These are phyloP conservation scores for Dryas alaskensis DNA, from an alignment of 306 rosid genomes.

Conservation along the genomic window DNA sequence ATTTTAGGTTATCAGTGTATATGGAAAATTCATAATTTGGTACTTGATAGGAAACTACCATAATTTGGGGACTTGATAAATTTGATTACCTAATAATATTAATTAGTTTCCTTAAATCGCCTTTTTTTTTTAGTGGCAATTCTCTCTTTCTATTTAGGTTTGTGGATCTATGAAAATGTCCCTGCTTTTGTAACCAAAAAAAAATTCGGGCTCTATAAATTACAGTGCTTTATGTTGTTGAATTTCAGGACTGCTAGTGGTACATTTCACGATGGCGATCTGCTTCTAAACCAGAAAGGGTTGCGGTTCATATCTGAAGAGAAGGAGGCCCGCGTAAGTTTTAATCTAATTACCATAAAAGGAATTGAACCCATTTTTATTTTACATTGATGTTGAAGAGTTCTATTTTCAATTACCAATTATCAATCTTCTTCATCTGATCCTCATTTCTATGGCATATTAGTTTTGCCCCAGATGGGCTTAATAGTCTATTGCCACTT, in stretches of 20 bases:
- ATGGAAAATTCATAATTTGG: constrained; percentile 13
- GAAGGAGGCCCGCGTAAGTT: constrained; percentile 56
- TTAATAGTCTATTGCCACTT: too few relatives aligned
- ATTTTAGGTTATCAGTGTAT: constrained; percentile 1
- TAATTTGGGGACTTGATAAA: background rate
- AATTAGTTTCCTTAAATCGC: constrained; percentile 5
- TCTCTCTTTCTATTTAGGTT: background rate
- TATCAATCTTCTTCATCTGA: background rate
- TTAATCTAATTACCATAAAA: background rate
- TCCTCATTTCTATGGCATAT: background rate
- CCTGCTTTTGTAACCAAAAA: background rate
- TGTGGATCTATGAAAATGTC: constrained; percentile 1
- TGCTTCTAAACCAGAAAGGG: constrained; percentile 76
- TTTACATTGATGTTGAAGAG: background rate
- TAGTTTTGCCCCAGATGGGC: background rate
- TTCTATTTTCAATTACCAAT: background rate
- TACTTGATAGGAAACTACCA: background rate
- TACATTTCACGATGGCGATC: constrained; percentile 91
- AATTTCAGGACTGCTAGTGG: constrained; percentile 65
- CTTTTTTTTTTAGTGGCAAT: background rate
- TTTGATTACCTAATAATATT: constrained; percentile 2
- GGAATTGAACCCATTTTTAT: background rate
- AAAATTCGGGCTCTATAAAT: too few relatives aligned
- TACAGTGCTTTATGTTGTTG: background rate
- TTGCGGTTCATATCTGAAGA: constrained; percentile 82